These are phyloP conservation scores for Malus hybrid DNA, from an alignment of 331 rosid genomes.

Conservation along the genomic window DNA sequence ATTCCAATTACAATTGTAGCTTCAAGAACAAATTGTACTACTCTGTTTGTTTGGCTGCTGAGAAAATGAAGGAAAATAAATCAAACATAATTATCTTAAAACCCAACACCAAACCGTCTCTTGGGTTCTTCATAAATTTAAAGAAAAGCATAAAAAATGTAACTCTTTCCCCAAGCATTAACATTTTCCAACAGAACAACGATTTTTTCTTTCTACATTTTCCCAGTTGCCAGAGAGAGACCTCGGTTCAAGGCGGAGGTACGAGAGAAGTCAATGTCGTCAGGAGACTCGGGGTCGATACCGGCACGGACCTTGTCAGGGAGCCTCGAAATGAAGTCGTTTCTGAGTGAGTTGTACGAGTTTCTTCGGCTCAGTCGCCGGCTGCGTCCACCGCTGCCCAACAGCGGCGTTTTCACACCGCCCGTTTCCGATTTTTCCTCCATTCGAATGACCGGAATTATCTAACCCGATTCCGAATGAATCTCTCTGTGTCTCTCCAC, in stretches of 20 bases:
- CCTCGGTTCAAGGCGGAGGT: constrained; percentile 28
- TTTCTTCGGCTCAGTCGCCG: constrained; percentile 24
- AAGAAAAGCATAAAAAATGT: neutral
- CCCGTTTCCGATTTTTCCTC: constrained; percentile 12
- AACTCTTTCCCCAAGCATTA: neutral
- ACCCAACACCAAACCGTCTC: neutral
- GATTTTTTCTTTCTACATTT: neutral
- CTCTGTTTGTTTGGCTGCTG: neutral
- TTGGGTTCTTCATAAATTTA: neutral
- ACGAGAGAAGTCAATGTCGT: constrained; percentile 23
- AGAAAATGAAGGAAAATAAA: neutral
- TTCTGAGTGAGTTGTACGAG: constrained; percentile 37
- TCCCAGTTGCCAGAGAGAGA: constrained; percentile 2
- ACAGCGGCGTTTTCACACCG: constrained; percentile 17
- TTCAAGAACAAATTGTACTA: neutral
- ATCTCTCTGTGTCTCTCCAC: neutral
- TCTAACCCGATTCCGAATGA: neutral
- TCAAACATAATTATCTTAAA: neutral
- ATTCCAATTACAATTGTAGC: no score
- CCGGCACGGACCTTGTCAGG: constrained; percentile 26
- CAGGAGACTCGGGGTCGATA: constrained; percentile 25
- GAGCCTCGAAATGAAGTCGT: constrained; percentile 32
- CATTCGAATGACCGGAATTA: neutral
- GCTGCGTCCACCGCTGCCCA: constrained; percentile 15
- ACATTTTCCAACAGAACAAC: neutral